These are phyloP conservation scores for Candida endomychidarum DNA, from an alignment of 805 yeast species.

Conservation along the genomic window DNA sequence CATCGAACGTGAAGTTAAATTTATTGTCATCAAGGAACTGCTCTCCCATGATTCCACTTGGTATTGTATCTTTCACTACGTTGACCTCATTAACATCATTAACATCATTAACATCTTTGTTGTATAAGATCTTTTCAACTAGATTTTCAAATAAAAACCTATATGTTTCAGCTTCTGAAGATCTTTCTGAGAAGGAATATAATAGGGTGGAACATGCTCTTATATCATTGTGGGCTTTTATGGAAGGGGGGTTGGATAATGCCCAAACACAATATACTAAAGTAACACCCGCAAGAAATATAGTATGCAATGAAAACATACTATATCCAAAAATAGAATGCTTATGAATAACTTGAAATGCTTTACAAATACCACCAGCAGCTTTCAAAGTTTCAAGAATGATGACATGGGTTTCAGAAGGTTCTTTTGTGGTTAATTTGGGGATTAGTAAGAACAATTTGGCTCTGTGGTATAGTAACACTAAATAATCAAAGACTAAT, in stretches of 20 bases:
- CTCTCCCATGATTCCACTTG: too few relatives aligned
- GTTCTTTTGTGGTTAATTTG: conserved; percentile 5
- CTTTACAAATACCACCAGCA: conserved; percentile 13
- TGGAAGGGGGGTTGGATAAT: conserved; percentile 10
- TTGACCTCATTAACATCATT: too few relatives aligned
- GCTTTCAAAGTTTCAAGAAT: conserved; percentile 6
- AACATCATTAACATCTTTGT: conserved; percentile 5
- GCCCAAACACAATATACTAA: conserved; percentile 23
- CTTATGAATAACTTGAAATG: conserved; percentile 11
- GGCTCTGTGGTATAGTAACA: conserved; percentile 13
- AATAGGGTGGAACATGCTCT: conserved; percentile 25
- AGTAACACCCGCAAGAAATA: conserved; percentile 23
- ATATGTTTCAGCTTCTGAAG: conserved; percentile 24
- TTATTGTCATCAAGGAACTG: conserved; percentile 6
- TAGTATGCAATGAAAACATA: conserved; percentile 14
- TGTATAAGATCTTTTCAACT: conserved; percentile 17
- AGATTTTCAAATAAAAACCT: conserved; percentile 24
- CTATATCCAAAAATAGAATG: conserved; percentile 13
- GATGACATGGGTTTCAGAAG: not conserved
- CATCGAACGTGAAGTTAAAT: conserved; percentile 14
- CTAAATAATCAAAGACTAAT: conserved; percentile 12
- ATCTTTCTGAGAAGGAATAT: conserved; percentile 25
- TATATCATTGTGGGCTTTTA: conserved; percentile 21
- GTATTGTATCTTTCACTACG: not conserved
- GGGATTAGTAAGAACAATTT: conserved; percentile 13